These are phyloP conservation scores for Dunaliella sp. DNA, from an alignment of 139 green algal species.

Conservation along the genomic window DNA sequence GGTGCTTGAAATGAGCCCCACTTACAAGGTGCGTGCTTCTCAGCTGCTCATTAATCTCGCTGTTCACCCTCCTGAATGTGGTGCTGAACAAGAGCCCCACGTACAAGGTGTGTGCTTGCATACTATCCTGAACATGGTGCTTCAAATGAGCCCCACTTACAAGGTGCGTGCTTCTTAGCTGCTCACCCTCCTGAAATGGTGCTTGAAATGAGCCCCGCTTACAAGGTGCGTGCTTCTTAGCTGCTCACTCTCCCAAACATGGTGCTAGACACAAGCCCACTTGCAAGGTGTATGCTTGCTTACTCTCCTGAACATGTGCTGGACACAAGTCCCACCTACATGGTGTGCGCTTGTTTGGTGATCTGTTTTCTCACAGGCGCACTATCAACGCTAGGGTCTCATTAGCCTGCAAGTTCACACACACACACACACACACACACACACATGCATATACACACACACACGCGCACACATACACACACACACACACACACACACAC, in stretches of 20 bases:
- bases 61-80: constrained; percentile 34
- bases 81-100: constrained; percentile 14
- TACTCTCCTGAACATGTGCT: constrained; percentile 30
- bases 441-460: too few species aligned
- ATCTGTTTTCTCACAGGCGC: too few species aligned
- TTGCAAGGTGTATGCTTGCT: constrained; percentile 16
- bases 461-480: too few species aligned
- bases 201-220: neutral
- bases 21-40: neutral
- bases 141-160: neutral
- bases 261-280: constrained; percentile 14
- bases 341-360: neutral
- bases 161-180: too few species aligned
- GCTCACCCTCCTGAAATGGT: constrained; percentile 39
- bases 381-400: neutral
- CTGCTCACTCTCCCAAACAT: constrained; percentile 35
- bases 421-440: too few species aligned
- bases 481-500: too few species aligned
- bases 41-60: too few species aligned
- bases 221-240: too few species aligned
- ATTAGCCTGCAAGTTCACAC: neutral
- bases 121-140: constrained; percentile 32
- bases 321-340: neutral
- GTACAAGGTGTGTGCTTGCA: constrained; percentile 15
- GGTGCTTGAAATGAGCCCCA: constrained; percentile 15